These are phyloP conservation scores for Penicillium verhagenii DNA, from an alignment of 495 filamentous ascomycete genomes.

Conservation along the genomic window DNA sequence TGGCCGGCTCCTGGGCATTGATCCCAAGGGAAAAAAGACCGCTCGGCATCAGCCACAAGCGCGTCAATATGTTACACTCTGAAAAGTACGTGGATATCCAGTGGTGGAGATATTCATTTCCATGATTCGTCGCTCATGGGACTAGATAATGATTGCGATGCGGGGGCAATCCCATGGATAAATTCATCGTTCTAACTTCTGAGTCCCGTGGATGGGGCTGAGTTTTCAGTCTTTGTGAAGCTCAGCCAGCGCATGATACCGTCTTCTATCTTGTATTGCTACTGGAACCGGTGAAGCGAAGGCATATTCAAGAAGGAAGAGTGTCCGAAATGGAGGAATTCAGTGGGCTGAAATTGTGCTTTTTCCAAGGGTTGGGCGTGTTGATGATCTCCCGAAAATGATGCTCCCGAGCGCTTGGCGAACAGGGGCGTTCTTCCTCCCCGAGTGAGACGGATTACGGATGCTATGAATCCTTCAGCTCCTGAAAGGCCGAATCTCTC, in stretches of 20 bases:
- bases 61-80: no score
- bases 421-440: slow-evolving; percentile 8
- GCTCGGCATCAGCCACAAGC: no score
- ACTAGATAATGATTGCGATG: neutral
- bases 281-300: no score
- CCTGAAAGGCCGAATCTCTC: neutral
- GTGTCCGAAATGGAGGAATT: neutral
- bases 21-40: no score
- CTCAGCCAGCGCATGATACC: neutral
- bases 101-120: neutral
- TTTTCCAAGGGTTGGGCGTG: neutral
- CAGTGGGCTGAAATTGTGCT: neutral
- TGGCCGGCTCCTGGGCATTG: no score
- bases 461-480: neutral
- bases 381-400: slow-evolving; percentile 18
- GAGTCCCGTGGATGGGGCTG: no score
- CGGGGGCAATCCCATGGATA: neutral
- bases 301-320: neutral
- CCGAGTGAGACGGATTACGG: neutral
- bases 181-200: neutral
- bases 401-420: slow-evolving; percentile 14
- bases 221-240: no score
- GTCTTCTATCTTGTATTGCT: no score
- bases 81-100: no score
- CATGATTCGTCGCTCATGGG: neutral